Evolutionary conservation across 2,329 filamentous ascomycete genomes (phyloP), one percentile per base, ranked within the genome.

Genomic region (Sclerotinia subarctica): DNA sequence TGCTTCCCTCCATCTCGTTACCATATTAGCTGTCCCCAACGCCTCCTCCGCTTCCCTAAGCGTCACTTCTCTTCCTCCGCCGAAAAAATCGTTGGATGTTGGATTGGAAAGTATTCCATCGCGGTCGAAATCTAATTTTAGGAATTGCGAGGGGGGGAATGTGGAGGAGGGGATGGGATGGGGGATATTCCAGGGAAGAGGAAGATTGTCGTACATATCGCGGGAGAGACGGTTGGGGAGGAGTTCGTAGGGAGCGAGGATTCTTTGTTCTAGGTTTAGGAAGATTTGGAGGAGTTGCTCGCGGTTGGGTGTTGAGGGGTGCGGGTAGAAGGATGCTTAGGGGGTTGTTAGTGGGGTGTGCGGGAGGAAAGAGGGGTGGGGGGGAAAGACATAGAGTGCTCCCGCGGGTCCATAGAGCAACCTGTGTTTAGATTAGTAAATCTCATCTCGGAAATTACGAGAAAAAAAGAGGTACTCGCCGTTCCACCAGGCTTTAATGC

Each of bases 401-500:
- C 19, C 58, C 58, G 15, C 58, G 26, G n/a, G 58, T 60, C 58
- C 58, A 49, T 35, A 60, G 15, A 17, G 58, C 58, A 21, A 60
- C 44, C 58, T 60, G 2, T 24, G 35, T 47, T 7, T 49, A 13
- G 19, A n/a, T 60, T 60, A 60, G 44, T 8, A 60, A 35, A 5
- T 60, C 3, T 49, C 6, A 11, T 38, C 29, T 35, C 19, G 5
- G 7, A 26, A 24, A 51, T 19, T 2, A 49, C 29, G 8, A 10
- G 21, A 17, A 5, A 7, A 7, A 62, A 29, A 42, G n/a, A 29
- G 46, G 17, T 13, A 42, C 60, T 52, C 11, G 84, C 78, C 5
- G 79, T 84, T 15, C 83, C 83, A n/a, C 80, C 81, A 0, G 82
- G 81, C 69, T 79, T 81, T 24, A 85, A 73, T 3, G 82, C 75